phyloP scores from a whole-genome alignment of 1,284 basidiomycete species.

The Phylloporus sp. region DNA sequence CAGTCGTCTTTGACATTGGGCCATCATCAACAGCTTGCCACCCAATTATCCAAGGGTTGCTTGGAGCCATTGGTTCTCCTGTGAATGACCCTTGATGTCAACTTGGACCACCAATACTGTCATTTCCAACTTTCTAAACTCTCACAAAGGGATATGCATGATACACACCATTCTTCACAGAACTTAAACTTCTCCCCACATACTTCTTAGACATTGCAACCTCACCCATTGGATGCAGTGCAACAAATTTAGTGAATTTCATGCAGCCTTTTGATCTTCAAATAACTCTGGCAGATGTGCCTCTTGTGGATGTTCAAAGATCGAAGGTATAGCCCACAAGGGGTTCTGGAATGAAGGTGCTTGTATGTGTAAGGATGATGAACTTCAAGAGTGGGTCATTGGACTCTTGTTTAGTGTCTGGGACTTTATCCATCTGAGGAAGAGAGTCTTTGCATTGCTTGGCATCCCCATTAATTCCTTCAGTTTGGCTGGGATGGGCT shows the following conservation, averaged over 20 bases:
- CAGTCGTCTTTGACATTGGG: too few species aligned
- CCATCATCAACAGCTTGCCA: too few species aligned
- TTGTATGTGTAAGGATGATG: background rate
- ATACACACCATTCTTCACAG: background rate
- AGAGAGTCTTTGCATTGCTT: background rate
- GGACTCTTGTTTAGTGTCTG: background rate
- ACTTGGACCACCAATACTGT: too few species aligned
- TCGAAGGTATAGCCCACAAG: background rate
- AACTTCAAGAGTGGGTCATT: background rate
- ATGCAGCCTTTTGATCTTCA: background rate
- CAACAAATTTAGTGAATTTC: too few species aligned
- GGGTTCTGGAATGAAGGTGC: background rate
- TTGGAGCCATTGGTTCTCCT: too few species aligned
- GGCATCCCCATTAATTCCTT: too few species aligned
- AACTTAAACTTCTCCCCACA: too few species aligned
- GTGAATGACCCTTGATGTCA: too few species aligned
- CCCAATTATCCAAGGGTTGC: too few species aligned
- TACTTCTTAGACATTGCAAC: too few species aligned
- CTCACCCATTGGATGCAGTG: too few species aligned
- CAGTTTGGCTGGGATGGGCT: too few species aligned
- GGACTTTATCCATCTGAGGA: background rate
- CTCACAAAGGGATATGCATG: background rate
- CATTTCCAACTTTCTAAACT: background rate
- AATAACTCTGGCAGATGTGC: background rate
- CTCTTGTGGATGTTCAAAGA: background rate